Base-by-base conservation (phyloP, 306 rosid genomes). In the Albizia julibrissin region DNA sequence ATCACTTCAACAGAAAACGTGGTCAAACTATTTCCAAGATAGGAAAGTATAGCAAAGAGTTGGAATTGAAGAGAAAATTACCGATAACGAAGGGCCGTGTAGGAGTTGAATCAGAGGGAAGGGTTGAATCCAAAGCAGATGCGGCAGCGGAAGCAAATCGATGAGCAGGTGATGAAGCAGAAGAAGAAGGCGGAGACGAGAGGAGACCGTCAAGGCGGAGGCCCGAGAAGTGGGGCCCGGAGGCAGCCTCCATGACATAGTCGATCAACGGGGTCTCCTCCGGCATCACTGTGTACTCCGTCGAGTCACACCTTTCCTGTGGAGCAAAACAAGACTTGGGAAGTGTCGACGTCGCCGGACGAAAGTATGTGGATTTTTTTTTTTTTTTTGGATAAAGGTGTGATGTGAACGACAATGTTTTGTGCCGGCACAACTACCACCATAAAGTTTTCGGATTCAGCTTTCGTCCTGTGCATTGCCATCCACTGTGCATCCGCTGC, bases 151-250 rank as follows among this genome's bases (percentile, higher is more conserved):
- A 69, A 79, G 84, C 40, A 52, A 78, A 86, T 34, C 82, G 89
- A 27, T 88, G 85, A 11, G 87, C 76, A 76, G 93, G 68, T 6
- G 94, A 83, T 0, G 89, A 42, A 5, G 87, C 39, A 6, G 93
- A 73, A 1, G 97, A 83, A 29, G 92, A 54, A 3, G 90, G 80
- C 0, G 89, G 86, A 10, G 95, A 82, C 0, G 87, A 85, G 34
- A 78, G 81, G 21, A 69, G 89, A 69, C 94, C 92, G 84, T 91
- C 97, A 44, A 89, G 88, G 3, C 92, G 87, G 37, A 93, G 98
- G 12, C 97, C 98, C 5, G 98, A 91, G 83, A 95, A 95, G 87
- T 95, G 99, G 58, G 98, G 90, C 8, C 99, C 99, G 0, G 95
- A 91, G 0, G 98, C 98, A n/a, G 91, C 90, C 88, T 93, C 99